phyloP scores from a whole-genome alignment of 192 early-diverging fungal genomes.

The Linnemannia schmuckeri region DNA sequence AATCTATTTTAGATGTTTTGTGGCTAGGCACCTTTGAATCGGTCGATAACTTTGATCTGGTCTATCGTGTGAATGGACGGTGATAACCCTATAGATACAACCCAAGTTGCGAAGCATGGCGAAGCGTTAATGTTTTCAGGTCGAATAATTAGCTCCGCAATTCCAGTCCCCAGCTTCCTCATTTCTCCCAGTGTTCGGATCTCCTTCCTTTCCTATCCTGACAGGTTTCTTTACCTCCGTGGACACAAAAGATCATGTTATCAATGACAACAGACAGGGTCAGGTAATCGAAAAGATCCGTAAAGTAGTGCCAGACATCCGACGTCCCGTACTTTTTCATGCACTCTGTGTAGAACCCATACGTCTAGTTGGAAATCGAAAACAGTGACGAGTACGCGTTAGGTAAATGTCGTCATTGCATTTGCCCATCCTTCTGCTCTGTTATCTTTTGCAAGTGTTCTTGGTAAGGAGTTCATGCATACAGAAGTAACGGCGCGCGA shows the following conservation, averaged over 20 bases:
- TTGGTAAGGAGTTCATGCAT: not conserved
- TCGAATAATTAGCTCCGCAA: slow-evolving; percentile 21
- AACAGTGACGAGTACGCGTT: not conserved
- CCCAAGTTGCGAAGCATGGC: not conserved
- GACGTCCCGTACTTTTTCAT: slow-evolving; percentile 88
- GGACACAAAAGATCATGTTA: slow-evolving; percentile 93
- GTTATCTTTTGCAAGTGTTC: no score
- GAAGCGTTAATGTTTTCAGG: not conserved
- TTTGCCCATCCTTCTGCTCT: not conserved
- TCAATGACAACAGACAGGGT: slow-evolving; percentile 91
- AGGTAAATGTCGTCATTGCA: not conserved
- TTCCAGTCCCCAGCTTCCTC: no score
- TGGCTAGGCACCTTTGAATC: slow-evolving; percentile 76
- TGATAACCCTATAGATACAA: slow-evolving; percentile 67
- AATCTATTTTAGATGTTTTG: not conserved
- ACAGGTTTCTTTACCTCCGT: slow-evolving; percentile 75
- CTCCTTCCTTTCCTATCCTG: not conserved
- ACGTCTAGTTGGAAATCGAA: slow-evolving; percentile 66
- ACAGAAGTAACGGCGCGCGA: slow-evolving; percentile 92
- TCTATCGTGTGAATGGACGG: slow-evolving; percentile 89
- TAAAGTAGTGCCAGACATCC: slow-evolving; percentile 93
- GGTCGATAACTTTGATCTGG: slow-evolving; percentile 88
- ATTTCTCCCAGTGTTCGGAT: not conserved
- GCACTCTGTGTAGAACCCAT: slow-evolving; percentile 96
- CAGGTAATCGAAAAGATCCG: slow-evolving; percentile 94